Evolutionary conservation across 2,329 filamentous ascomycete species (phyloP), one percentile per base, ranked within the genome.

Genomic region (Phialophora verrucosa): DNA sequence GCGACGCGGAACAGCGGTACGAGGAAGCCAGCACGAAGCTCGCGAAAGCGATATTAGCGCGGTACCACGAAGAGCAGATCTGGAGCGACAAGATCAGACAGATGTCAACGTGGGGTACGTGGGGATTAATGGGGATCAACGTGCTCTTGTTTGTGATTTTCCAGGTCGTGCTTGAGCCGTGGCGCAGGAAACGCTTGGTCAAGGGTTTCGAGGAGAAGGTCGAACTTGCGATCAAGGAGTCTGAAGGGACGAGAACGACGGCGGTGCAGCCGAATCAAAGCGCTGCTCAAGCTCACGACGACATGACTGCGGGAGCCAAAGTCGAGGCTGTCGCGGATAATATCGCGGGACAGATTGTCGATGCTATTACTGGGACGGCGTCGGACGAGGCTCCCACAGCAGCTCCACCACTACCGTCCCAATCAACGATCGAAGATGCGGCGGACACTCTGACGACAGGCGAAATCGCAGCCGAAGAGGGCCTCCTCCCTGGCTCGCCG

Each of bases 1-100:
- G 88, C 17, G 85, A 88, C 66, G 89, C 92, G 1, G 95, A 99
- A 81, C 85, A 86, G 53, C 87, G 91, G 67, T 88, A 96, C 67
- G 91, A 97, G 79, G 89, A 91, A 68, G 86, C 93, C 0, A 87
- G 89, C 63, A 87, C 88, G 60, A 86, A 89, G 73, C 82, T 99
- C 62, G 94, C 91, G 76, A 88, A 90, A 68, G 88, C 90, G 59
- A 97, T 98, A 73, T 83, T 97, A 59, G 91, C 91, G 68, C 88
- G 96, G 67, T 99, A 99, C 79, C 95, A 99, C 78, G 95, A 99
- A 80, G 95, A 99, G 82, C 95, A 99, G 81, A 96, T 99, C 64
- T 99, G 95, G 95, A 96, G 92, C 75, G 95, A 99, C 77, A 94
- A 96, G 73, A 99, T 99, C 76, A 86, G 95, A 42, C 85, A 95